Evolutionary conservation across 768 basidiomycete species (phyloP).

Genomic region (Cyathus striatus): DNA sequence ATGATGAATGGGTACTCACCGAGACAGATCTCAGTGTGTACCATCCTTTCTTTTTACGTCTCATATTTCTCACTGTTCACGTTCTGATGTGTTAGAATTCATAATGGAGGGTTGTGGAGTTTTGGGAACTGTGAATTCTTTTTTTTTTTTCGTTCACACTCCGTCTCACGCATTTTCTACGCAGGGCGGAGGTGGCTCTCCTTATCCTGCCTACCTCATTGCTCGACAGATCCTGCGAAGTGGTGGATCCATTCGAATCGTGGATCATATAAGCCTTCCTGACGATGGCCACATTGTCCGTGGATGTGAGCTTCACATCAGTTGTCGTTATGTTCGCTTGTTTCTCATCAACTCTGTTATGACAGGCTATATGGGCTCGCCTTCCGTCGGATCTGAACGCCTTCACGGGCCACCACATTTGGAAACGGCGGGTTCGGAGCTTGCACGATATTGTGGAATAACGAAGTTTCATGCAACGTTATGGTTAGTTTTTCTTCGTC

Average conservation of each 20-base stretch:
- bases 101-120: conserved; percentile 61
- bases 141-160: neutral
- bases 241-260: conserved; percentile 38
- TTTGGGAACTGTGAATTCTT: conserved; percentile 36
- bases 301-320: conserved; percentile 17
- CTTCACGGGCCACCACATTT: conserved; percentile 18
- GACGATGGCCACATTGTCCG: conserved; percentile 33
- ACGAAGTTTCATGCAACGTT: conserved; percentile 22
- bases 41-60: neutral
- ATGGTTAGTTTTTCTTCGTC: conserved; percentile 11
- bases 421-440: conserved; percentile 14
- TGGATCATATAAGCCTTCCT: conserved; percentile 36
- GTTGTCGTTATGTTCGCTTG: neutral
- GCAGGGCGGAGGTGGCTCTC: conserved; percentile 57
- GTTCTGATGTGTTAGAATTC: conserved; percentile 33
- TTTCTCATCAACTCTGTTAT: neutral
- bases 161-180: neutral
- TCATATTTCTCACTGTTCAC: neutral
- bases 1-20: conserved; percentile 37
- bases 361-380: conserved; percentile 34
- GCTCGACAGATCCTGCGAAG: conserved; percentile 46
- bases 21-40: conserved; percentile 36
- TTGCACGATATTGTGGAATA: conserved; percentile 25
- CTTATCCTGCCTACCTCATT: conserved; percentile 46
- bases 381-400: conserved; percentile 23